These are phyloP conservation scores for Stylonectria norvegica DNA, from an alignment of 2,329 filamentous ascomycete species.

Conservation along the genomic window DNA sequence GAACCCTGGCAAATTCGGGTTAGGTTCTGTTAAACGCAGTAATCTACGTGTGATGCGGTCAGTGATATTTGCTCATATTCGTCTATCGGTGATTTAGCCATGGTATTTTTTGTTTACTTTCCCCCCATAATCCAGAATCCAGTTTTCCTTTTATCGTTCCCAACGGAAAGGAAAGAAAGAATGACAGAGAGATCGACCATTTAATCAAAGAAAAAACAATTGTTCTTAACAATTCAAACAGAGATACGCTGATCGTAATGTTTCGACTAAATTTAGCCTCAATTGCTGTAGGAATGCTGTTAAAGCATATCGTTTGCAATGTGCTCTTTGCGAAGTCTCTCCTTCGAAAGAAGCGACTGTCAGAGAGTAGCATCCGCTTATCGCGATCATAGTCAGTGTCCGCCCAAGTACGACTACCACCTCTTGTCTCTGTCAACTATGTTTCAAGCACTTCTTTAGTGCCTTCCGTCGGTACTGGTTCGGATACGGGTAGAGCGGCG, in stretches of 20 bases:
- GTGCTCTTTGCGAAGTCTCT: slow-evolving; percentile 2
- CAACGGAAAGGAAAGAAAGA: no score
- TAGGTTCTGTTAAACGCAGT: no score
- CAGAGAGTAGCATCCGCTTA: slow-evolving; percentile 10
- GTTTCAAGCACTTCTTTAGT: slow-evolving; percentile 20
- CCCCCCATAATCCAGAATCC: no score
- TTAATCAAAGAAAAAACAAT: no score
- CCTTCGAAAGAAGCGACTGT: slow-evolving; percentile 1
- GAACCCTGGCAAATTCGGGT: no score
- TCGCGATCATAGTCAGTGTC: slow-evolving; percentile 12
- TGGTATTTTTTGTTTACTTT: no score
- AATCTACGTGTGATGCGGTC: no score
- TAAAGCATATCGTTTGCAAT: slow-evolving; percentile 33
- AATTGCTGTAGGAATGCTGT: slow-evolving; percentile 1
- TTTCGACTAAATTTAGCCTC: slow-evolving; percentile 18
- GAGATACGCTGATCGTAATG: slow-evolving; percentile 1
- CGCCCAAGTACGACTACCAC: slow-evolving; percentile 2
- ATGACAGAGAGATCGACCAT: no score
- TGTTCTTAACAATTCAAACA: slow-evolving; percentile 1
- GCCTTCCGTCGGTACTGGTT: slow-evolving; percentile 12
- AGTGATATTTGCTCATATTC: no score
- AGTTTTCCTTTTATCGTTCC: no score
- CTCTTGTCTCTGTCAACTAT: slow-evolving; percentile 3
- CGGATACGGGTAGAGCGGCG: slow-evolving; percentile 15
- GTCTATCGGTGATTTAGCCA: no score